Base-by-base conservation (phyloP, 1,284 basidiomycete species). In the Tylopilus sp. region DNA sequence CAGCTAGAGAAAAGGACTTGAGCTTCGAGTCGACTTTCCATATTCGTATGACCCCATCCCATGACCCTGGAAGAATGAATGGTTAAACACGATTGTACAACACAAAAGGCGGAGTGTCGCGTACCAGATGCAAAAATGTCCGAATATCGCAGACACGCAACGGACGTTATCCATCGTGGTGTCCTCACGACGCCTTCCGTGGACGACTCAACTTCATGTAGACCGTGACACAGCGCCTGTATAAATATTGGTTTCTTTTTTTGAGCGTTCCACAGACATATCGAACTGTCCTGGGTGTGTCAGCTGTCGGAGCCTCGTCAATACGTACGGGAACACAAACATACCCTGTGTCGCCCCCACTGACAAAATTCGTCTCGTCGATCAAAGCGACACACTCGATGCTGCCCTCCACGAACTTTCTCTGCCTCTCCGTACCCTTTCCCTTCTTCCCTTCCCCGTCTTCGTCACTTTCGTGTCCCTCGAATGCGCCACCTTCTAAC, bases 211-310 rank as follows among this genome's bases (percentile, higher is more conserved):
- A 76, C 74, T 62, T 86, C 79, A 50, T 90, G 78, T 45, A 93
- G 72, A 2, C 97, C 97, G 67, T 99, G 96, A 2, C 92, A 90
- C 35, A 96, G 74, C 6, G 86, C 74, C 41, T 86, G 78, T 0
- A 84, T 91, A 68, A 89, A 97, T 42, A 97, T 73, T 0, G 96
- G 92, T 71, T 99, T 99, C 77, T 99, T 98, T 76, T 95, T 97
- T 53, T 83, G 81, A n/a, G 85, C 91, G 31, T 79, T 81, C 95
- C 96, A 99, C 6, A 99, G 76, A 55, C 83, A 89, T 61, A 99
- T 86, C 6, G 92, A 88, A 1, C 93, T 96, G 57, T 0, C 29
- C 29, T 7, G 15, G 10, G 7, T 26, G 6, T 18, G 15, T 56
- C 34, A 47, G 41, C 6, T 30, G 16, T 15, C n/a, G 50, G 42